Conservation (phyloP, 108 stramenopile genomes). For the Pseudonitzschia pungens region DNA sequence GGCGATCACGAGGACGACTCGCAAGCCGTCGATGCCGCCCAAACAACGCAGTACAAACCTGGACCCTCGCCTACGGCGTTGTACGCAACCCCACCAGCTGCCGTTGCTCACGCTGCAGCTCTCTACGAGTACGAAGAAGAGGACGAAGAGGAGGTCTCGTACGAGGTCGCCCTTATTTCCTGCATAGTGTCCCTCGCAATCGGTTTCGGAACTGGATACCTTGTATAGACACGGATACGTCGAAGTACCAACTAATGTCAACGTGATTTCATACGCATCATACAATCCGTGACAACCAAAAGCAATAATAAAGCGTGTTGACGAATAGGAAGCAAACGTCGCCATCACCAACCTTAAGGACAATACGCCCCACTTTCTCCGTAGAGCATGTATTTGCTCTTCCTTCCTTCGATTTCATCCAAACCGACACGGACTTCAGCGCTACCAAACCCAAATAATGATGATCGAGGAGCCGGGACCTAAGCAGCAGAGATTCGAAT, state of each 20-base stretch:
- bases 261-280: conserved; percentile 3
- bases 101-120: background rate
- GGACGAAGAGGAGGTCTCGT: conserved; percentile 66
- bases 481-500: conserved; percentile 38
- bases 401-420: background rate
- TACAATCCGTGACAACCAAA: background rate
- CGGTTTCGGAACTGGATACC: conserved; percentile 85
- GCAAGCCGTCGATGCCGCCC: background rate
- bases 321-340: background rate
- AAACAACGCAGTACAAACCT: background rate
- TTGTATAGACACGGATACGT: conserved; percentile 38
- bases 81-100: background rate
- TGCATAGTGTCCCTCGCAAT: conserved; percentile 82
- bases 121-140: conserved; percentile 41
- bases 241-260: background rate
- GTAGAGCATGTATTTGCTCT: background rate
- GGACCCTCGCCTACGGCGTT: background rate
- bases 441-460: background rate
- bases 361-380: conserved; percentile 18
- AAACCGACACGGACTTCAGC: background rate
- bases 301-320: background rate
- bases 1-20: background rate
- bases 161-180: conserved; percentile 74
- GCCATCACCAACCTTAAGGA: conserved; percentile 2
- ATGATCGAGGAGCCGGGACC: conserved; percentile 11